Evolutionary conservation across 495 filamentous ascomycete genomes (phyloP), one percentile per base, ranked within the genome.

Genomic region (Podospora fimiseda): DNA sequence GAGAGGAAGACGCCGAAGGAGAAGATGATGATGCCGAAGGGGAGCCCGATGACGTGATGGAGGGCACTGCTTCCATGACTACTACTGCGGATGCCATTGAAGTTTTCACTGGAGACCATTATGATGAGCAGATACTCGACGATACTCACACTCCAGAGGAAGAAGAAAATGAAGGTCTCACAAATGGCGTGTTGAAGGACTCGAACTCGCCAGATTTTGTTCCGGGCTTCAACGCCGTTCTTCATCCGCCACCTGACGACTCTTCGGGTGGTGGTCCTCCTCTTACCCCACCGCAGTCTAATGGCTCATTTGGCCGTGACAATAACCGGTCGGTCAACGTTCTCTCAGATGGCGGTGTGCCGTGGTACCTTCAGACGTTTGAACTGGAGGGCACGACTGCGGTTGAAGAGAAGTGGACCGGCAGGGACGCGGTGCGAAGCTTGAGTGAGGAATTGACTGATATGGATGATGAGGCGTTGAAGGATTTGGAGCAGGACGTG

Each of bases 391-490:
- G 92, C 15, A 94, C 88, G 0, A 88, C 70, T 0, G 71, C 68
- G 1, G 66, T 61, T 9, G 86, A 90, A 46, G 87, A 91, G 69
- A 77, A 84, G 51, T 90, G 87, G 82, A 83, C 81, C 3, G 89
- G 86, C 11, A 76, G 84, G 16, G 87, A 89, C 45, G 80, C 86
- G 8, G 76, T 88, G 60, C 80, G 88, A 14, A 84, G 80, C 14
- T 83, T 91, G 73, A 91, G 87, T 52, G 90, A 93, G 64, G 88
- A 92, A 51, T 74, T 96, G 5, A 91, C 84, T 48, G 90, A 95
- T 56, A 80, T 96, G 59, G 89, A 92, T 50, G 90, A 94, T 43
- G 89, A 90, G 15, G 86, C 89, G 68, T 72, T 96, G 44, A 77
- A 86, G 66, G 79, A 85, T 60, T 66, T 76, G 14, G 71, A 69